Base-by-base conservation (phyloP, 305 asterid species). In the Fraxinus greggii region DNA sequence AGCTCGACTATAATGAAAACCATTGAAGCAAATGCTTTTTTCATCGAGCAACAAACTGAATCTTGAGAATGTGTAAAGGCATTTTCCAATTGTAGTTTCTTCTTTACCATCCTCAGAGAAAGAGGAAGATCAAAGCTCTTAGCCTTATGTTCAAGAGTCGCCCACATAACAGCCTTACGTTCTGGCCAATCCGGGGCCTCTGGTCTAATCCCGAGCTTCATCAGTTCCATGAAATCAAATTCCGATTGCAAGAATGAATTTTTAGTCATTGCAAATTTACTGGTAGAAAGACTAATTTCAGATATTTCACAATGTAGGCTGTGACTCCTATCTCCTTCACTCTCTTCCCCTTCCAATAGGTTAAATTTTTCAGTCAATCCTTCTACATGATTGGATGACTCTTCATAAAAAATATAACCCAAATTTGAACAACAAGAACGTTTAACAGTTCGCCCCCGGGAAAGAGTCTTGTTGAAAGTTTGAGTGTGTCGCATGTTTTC, bases 21-120 rank as follows among this genome's bases (percentile, higher is more conserved):
- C 98, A 91, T 87, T 0, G 98, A 94, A 8, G 95, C 87, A 24
- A 96, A 90, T 3, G 94, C 97, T 17, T 92, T 85, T 83, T 78
- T 85, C 48, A 92, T 86, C 0, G 97, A 89, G 84, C 94, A 91
- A 80, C 54, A 86, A 42, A 81, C 83, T 9, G 86, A 80, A 13
- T 84, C 91, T 73, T 84, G 87, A 0, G 81, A 35, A 28, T 81
- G 90, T 0, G 33, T 33, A 1, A 80, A 78, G 3, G 90, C 91
- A 82, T 85, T 87, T 51, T 88, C 85, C 73, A 40, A 78, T 32
- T 90, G 92, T 29, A 85, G 82, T 74, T 93, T 94, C 92, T 90
- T 94, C 86, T 93, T 88, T 63, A 96, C 87, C 92, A 96, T 91
- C 79, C 97, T 86, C 54, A 96, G 91, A n/a, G 99, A 94, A 6